Base-by-base conservation (phyloP, 148 eudicot genomes). In the Heliamphora exappendiculata region DNA sequence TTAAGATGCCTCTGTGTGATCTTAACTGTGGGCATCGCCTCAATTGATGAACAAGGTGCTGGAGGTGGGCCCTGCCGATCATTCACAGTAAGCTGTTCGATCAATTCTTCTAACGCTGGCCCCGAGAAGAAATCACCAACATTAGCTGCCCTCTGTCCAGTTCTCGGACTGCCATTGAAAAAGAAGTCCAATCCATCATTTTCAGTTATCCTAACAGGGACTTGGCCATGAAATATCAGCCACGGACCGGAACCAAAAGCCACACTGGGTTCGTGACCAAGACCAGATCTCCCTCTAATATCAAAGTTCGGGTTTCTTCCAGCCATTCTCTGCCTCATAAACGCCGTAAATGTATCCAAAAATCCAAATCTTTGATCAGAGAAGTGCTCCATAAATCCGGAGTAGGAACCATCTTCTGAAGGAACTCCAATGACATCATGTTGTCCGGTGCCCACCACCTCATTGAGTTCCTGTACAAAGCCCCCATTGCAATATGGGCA, bases 11-110 rank as follows among this genome's bases (percentile, higher is more conserved):
- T 85, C 20, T 86, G 94, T 0, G 86, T 80, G 63, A 95, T 91
- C 78, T 75, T 95, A 55, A 95, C 37, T 2, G 92, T 91, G 29
- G 99, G 99, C 97, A 95, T 84, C 26, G 90, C 94, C 74, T 95
- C 98, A n/a, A 95, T 95, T 20, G 96, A 89, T 4, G 97, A 49
- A 22, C 89, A 89, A 49, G 96, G 91, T 0, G 99, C 99, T 4
- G 97, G 99, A 31, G 99, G 87, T 4, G 99, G 99, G 14, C 99
- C 99, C 57, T 82, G 93, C 82, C 94, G 79, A 24, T 87, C 93
- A 66, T 84, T 86, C 82, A 82, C 19, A 8, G 85, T 86, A 20
- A 95, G 85, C 80, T 89, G 94, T 78, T 93, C 90, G 13, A 93
- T 87, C 67, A 95, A 77, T 76, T 95, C 94, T 73, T 89, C 93